phyloP scores from a whole-genome alignment of 2,329 filamentous ascomycete species.

The Tolypocladium inflatum region DNA sequence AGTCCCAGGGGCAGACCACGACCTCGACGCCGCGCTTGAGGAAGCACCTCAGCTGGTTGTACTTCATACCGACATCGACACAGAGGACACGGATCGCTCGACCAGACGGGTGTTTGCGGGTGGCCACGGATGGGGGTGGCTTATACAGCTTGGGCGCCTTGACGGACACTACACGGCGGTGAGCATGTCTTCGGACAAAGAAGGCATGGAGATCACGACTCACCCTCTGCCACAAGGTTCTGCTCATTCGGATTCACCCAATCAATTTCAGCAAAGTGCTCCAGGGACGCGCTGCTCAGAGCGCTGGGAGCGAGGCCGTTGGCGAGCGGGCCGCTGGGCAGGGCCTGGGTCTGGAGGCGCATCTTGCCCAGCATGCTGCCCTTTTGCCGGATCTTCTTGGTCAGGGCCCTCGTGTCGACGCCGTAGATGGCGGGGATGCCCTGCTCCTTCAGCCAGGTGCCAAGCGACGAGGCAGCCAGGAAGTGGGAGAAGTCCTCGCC shows the following conservation, averaged over 20 bases:
- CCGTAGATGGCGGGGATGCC: conserved; percentile 89
- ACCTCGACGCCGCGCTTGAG: conserved; percentile 88
- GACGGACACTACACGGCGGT: conserved; percentile 63
- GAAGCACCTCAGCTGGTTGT: conserved; percentile 93
- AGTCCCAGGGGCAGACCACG: conserved; percentile 90
- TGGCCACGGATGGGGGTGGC: conserved; percentile 59
- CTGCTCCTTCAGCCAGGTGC: conserved; percentile 93
- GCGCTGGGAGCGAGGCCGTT: conserved; percentile 30
- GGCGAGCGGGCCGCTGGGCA: conserved; percentile 30
- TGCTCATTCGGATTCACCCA: conserved; percentile 89
- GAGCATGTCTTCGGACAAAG: background rate
- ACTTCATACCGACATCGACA: conserved; percentile 96
- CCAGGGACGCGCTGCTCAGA: conserved; percentile 15
- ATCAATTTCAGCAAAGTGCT: conserved; percentile 66
- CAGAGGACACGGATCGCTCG: conserved; percentile 80
- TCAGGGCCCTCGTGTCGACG: conserved; percentile 86
- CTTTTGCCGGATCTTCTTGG: conserved; percentile 86
- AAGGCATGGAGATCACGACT: conserved; percentile 29
- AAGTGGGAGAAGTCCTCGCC: conserved; percentile 95
- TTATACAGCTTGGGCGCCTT: conserved; percentile 78
- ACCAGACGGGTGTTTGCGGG: conserved; percentile 80
- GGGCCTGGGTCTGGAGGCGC: conserved; percentile 53
- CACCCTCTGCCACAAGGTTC: conserved; percentile 92
- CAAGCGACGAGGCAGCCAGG: conserved; percentile 81
- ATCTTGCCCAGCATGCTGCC: conserved; percentile 95